Evolutionary conservation across 371 early-diverging fungal species (phyloP).

Genomic region (Capniomyces stellatus): DNA sequence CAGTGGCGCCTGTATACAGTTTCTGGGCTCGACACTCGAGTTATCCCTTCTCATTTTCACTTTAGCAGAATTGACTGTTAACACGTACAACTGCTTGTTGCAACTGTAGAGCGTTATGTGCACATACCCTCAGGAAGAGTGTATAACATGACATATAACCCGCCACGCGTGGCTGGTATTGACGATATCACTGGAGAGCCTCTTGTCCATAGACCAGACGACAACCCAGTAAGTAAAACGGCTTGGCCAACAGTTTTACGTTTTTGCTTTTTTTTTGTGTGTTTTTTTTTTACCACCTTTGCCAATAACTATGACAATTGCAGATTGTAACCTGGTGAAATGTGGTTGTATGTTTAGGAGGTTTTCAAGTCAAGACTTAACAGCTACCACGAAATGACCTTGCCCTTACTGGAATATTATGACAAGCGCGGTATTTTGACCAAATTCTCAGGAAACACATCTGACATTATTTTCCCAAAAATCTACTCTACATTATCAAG

Average conservation of each 20-base stretch:
- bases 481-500: slow-evolving; percentile 18
- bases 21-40: no score
- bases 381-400: slow-evolving; percentile 50
- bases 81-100: no score
- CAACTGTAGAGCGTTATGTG: slow-evolving; percentile 73
- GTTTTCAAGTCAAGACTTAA: slow-evolving; percentile 60
- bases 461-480: slow-evolving; percentile 79
- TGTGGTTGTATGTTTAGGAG: slow-evolving; percentile 24
- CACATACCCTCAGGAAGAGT: slow-evolving; percentile 84
- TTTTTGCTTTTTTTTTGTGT: slow-evolving; percentile 15
- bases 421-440: slow-evolving; percentile 34
- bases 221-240: no score
- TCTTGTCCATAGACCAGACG: slow-evolving; percentile 77
- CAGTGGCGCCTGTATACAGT: no score
- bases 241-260: background rate
- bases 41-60: no score
- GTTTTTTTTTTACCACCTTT: background rate
- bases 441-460: slow-evolving; percentile 52
- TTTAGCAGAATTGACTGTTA: no score
- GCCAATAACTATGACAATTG: background rate
- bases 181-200: slow-evolving; percentile 90
- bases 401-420: slow-evolving; percentile 70
- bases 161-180: slow-evolving; percentile 59
- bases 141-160: slow-evolving; percentile 84
- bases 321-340: no score